These are phyloP conservation scores for Talaromyces sp. DNA, from an alignment of 2,329 filamentous ascomycete genomes.

Conservation along the genomic window DNA sequence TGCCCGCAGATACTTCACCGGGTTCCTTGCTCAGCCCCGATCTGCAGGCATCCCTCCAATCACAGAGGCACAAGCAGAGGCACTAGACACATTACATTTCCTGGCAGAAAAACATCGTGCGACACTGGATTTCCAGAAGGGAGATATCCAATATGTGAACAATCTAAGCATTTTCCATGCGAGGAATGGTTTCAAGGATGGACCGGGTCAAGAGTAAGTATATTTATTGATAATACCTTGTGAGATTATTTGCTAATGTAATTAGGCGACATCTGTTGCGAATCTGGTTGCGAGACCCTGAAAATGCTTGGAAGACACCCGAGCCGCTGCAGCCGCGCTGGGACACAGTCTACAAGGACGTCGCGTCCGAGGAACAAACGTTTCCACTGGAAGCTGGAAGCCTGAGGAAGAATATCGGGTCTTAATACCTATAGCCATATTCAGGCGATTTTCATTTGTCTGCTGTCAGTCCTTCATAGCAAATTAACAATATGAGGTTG, in stretches of 20 bases:
- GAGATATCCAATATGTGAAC: slow-evolving; percentile 57
- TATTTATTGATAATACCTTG: background rate
- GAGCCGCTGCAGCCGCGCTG: slow-evolving; percentile 40
- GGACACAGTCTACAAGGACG: slow-evolving; percentile 45
- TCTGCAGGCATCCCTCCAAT: slow-evolving; percentile 51
- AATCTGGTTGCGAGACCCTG: slow-evolving; percentile 52
- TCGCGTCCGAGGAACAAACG: slow-evolving; percentile 42
- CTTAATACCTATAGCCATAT: slow-evolving; percentile 1
- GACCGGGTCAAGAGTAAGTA: slow-evolving; percentile 40
- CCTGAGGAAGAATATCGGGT: slow-evolving; percentile 28
- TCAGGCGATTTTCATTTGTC: background rate
- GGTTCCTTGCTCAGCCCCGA: slow-evolving; percentile 48
- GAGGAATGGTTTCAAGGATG: slow-evolving; percentile 50
- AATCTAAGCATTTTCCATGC: slow-evolving; percentile 58
- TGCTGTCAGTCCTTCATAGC: too few relatives aligned
- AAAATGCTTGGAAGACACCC: slow-evolving; percentile 51
- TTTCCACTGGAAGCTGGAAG: slow-evolving; percentile 47
- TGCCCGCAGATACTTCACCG: slow-evolving; percentile 61
- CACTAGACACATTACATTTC: slow-evolving; percentile 56
- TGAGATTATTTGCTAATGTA: slow-evolving; percentile 5
- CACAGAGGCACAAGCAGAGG: slow-evolving; percentile 56
- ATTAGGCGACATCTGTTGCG: slow-evolving; percentile 50
- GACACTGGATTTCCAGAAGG: slow-evolving; percentile 49
- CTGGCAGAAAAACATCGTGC: slow-evolving; percentile 49
- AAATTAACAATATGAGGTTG: too few relatives aligned